Percentiles rank a stretch among this genome's conserved stretches.
Evolutionary conservation across 108 stramenopile genomes (phyloP).

Genomic region (Cyclotella choctawhatcheeana): DNA sequence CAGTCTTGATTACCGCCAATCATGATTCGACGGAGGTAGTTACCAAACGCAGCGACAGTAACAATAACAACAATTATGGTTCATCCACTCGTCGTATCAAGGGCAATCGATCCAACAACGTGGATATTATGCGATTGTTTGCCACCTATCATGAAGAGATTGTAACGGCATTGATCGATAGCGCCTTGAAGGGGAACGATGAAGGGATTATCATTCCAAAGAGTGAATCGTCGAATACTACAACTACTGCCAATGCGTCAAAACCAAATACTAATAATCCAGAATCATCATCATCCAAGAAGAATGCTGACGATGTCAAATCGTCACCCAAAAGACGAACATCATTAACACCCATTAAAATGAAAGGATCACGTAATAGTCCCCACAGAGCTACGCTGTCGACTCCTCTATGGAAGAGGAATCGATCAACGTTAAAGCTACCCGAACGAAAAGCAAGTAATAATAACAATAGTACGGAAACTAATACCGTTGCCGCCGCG

Average conservation of each 20-base stretch:
- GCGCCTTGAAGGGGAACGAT: constrained; percentile 20
- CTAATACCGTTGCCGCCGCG: background rate
- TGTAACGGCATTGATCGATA: constrained; percentile 44
- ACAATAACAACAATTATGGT: background rate
- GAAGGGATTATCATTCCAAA: no score
- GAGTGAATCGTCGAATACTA: no score
- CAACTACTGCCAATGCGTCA: no score
- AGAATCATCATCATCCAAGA: no score
- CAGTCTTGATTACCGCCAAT: constrained; percentile 8
- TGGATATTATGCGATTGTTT: constrained; percentile 14
- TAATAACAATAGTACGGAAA: background rate
- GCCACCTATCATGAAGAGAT: constrained; percentile 42
- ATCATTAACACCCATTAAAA: background rate
- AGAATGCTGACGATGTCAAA: no score
- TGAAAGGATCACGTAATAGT: constrained; percentile 5
- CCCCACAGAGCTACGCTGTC: constrained; percentile 3
- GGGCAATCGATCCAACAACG: no score
- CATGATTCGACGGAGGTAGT: constrained; percentile 16
- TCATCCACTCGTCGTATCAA: no score
- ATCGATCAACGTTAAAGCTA: constrained; percentile 2
- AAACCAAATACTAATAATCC: no score
- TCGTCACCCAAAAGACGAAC: background rate
- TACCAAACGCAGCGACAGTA: background rate
- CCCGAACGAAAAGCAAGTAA: background rate
- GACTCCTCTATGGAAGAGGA: constrained; percentile 19